Conservation (phyloP, 2,329 filamentous ascomycete species). For the Hypoxylon sp. region DNA sequence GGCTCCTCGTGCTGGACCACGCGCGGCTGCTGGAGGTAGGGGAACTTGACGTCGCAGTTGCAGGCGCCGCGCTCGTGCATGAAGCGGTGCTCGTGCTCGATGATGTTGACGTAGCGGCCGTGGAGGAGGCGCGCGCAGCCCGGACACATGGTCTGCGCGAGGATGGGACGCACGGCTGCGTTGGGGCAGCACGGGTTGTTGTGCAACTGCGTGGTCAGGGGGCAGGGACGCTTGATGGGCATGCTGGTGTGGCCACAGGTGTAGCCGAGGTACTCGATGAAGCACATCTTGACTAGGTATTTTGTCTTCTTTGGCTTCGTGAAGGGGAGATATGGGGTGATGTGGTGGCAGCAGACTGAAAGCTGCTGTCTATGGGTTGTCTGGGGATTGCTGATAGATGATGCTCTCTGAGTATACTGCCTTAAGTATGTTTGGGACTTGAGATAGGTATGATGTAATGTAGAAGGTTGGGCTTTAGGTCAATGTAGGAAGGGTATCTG, state of each 20-base stretch:
- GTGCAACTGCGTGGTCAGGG: slow-evolving; percentile 56
- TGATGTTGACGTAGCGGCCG: slow-evolving; percentile 56
- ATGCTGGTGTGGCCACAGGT: slow-evolving; percentile 62
- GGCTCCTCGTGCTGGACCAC: slow-evolving; percentile 39
- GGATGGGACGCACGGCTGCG: slow-evolving; percentile 51
- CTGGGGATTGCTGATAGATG: background rate
- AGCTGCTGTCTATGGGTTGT: background rate
- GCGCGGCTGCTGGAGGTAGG: slow-evolving; percentile 53
- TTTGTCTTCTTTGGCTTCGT: background rate
- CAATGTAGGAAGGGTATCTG: background rate
- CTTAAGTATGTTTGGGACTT: background rate
- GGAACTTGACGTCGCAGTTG: slow-evolving; percentile 56
- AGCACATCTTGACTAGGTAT: slow-evolving; percentile 57
- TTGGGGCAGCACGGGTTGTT: slow-evolving; percentile 54
- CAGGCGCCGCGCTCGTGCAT: slow-evolving; percentile 61
- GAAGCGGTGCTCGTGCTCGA: slow-evolving; percentile 60
- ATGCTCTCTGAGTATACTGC: background rate
- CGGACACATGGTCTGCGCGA: slow-evolving; percentile 55
- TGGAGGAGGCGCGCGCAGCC: slow-evolving; percentile 57
- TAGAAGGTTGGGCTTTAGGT: background rate
- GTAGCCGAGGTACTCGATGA: slow-evolving; percentile 61
- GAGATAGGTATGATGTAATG: background rate
- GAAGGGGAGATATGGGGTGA: background rate
- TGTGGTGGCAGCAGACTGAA: background rate
- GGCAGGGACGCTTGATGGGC: slow-evolving; percentile 58